phyloP scores from a whole-genome alignment of 2,329 filamentous ascomycete species.

The Fusarium phyllophilum region DNA sequence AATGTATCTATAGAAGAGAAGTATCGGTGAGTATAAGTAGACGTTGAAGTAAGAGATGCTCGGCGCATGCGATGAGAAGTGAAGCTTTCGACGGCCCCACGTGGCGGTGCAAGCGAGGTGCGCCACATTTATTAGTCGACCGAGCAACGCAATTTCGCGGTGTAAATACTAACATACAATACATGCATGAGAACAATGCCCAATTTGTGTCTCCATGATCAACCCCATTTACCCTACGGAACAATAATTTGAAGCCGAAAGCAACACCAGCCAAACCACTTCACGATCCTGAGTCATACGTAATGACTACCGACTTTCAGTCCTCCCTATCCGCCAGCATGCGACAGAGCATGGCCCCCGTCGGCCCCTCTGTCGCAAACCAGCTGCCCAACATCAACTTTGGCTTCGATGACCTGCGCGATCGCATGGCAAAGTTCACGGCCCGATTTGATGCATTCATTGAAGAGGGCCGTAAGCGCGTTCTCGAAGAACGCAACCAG shows the following conservation, averaged over 20 bases:
- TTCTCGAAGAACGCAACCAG: constrained; percentile 92
- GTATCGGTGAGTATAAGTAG: constrained; percentile 8
- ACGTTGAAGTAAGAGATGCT: constrained; percentile 5
- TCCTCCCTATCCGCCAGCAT: constrained; percentile 73
- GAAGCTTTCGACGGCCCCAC: constrained; percentile 41
- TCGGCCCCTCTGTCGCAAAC: constrained; percentile 75
- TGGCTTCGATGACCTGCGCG: constrained; percentile 93
- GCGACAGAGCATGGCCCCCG: constrained; percentile 67
- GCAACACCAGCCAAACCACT: neutral
- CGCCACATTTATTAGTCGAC: constrained; percentile 45
- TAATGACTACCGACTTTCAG: constrained; percentile 72
- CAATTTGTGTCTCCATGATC: constrained; percentile 4
- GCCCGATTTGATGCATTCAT: constrained; percentile 93
- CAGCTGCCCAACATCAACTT: constrained; percentile 91
- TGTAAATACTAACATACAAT: constrained; percentile 35
- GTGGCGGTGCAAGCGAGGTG: constrained; percentile 40
- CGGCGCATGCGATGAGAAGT: constrained; percentile 28
- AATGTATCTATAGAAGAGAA: constrained; percentile 8
- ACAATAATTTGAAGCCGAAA: neutral
- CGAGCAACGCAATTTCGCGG: constrained; percentile 42
- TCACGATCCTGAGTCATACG: neutral
- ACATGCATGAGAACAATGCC: constrained; percentile 3
- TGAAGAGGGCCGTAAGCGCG: constrained; percentile 86
- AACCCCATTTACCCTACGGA: constrained; percentile 1
- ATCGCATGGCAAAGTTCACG: constrained; percentile 94